Conservation (phyloP, 768 basidiomycete species). For the Xanthoconium stramineum region DNA sequence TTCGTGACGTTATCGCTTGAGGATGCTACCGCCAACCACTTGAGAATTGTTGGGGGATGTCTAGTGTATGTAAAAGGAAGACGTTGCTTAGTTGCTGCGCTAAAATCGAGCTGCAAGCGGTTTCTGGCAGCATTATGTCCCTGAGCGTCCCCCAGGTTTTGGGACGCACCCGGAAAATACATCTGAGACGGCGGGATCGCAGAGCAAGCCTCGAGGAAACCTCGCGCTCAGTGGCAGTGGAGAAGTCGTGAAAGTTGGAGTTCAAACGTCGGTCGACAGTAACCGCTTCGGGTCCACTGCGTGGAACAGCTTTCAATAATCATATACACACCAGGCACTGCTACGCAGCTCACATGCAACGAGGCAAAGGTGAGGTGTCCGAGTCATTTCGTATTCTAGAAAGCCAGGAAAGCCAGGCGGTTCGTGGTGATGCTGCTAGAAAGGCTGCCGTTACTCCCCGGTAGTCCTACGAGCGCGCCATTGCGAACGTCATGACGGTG, state of each 20-base stretch:
- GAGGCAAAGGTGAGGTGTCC: slow-evolving; percentile 24
- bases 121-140: neutral
- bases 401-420: neutral
- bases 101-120: neutral
- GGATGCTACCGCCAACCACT: neutral
- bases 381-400: slow-evolving; percentile 7
- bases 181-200: neutral
- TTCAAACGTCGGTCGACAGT: slow-evolving; percentile 4
- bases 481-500: too few species aligned
- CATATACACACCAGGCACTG: slow-evolving; percentile 5
- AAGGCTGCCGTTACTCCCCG: neutral
- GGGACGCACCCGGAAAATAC: neutral
- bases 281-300: neutral
- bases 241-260: neutral
- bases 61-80: neutral
- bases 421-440: neutral
- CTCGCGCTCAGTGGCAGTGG: slow-evolving; percentile 26
- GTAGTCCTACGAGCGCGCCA: neutral
- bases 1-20: slow-evolving; percentile 2
- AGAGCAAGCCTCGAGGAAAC: slow-evolving; percentile 26
- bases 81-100: too few species aligned
- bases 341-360: slow-evolving; percentile 9
- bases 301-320: slow-evolving; percentile 11
- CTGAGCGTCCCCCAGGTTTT: neutral
- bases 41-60: neutral